phyloP scores from a whole-genome alignment of 148 eudicot genomes.

The Amaranthus cruentus region DNA sequence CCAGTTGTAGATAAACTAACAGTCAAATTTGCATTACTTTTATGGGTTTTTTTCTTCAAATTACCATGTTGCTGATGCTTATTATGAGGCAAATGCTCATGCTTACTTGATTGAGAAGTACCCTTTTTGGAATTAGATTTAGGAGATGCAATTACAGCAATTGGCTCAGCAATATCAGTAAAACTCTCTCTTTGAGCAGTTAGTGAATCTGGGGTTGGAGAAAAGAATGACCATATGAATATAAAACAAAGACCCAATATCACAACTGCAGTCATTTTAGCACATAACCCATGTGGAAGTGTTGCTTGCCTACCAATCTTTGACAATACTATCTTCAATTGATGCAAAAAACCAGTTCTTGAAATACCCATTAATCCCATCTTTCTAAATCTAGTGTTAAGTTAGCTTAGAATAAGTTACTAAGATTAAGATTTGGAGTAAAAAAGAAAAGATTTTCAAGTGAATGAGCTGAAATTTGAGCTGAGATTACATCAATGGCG shows the following conservation, averaged over 20 bases:
- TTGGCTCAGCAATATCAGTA: slow-evolving; percentile 54
- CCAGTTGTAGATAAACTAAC: slow-evolving; percentile 8
- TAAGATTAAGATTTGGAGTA: background rate
- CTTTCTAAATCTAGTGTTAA: background rate
- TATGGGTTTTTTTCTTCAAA: slow-evolving; percentile 18
- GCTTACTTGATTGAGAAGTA: slow-evolving; percentile 12
- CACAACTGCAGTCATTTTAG: slow-evolving; percentile 64
- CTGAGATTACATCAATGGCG: background rate
- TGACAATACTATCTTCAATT: slow-evolving; percentile 54
- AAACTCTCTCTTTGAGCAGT: slow-evolving; percentile 69
- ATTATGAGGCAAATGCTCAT: slow-evolving; percentile 7
- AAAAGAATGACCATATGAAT: slow-evolving; percentile 72
- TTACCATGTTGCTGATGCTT: slow-evolving; percentile 11
- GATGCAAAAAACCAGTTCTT: slow-evolving; percentile 39
- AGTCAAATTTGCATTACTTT: slow-evolving; percentile 35
- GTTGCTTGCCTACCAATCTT: slow-evolving; percentile 52
- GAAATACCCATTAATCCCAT: slow-evolving; percentile 46
- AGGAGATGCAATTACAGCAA: slow-evolving; percentile 21
- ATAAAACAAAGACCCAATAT: slow-evolving; percentile 80
- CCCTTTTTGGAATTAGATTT: background rate
- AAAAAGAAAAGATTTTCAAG: background rate
- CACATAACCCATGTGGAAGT: slow-evolving; percentile 63
- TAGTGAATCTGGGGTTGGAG: slow-evolving; percentile 56
- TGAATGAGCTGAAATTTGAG: background rate
- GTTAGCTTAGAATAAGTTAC: background rate